Conservation (phyloP, 352 stramenopile species). For the Phytophthora fragariaefolia region DNA sequence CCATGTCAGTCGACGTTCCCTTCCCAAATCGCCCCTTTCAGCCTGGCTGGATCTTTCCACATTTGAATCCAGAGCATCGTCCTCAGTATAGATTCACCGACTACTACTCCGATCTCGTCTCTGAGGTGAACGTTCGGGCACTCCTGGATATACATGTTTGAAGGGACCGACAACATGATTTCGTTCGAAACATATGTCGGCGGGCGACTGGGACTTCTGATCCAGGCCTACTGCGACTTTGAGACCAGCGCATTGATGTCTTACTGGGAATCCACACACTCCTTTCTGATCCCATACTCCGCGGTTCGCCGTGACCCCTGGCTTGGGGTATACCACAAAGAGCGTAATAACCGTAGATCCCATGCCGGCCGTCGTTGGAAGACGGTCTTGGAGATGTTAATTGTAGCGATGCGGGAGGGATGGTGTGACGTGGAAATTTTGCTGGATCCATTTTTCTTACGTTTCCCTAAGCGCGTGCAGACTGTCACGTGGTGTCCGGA, state of each 20-base stretch:
- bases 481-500: too few relatives aligned
- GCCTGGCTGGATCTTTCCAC: neutral
- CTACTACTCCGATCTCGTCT: neutral
- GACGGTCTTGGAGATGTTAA: neutral
- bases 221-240: neutral
- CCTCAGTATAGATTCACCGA: neutral
- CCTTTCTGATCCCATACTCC: neutral
- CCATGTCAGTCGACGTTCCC: neutral
- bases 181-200: neutral
- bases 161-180: neutral
- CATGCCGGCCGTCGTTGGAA: neutral
- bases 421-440: too few relatives aligned
- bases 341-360: neutral
- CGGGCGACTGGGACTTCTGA: neutral
- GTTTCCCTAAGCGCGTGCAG: too few relatives aligned
- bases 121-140: neutral
- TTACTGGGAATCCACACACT: slow-evolving; percentile 1
- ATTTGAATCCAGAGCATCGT: neutral
- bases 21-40: neutral
- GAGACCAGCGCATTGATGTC: neutral
- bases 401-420: neutral
- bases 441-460: too few relatives aligned
- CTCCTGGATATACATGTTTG: neutral
- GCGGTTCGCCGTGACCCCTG: neutral
- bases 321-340: neutral